A percentile compares a stretch with the other conserved stretches of the same genome.
Conservation (phyloP, 164 flowering plant species). For the Nymphaea colorata region DNA sequence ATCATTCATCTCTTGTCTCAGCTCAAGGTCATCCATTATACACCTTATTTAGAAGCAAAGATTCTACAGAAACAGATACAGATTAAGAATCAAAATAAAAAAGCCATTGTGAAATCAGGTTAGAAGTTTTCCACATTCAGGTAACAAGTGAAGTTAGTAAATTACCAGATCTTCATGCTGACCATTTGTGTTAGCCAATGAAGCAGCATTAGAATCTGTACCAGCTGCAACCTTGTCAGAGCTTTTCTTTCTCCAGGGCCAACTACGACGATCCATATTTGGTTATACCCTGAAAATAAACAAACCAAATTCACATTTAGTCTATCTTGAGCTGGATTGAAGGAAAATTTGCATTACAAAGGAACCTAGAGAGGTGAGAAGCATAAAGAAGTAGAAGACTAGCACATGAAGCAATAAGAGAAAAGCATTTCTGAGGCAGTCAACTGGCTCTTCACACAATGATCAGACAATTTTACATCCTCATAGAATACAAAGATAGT, state of each 20-base stretch:
- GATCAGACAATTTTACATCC: neutral
- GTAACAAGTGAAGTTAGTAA: neutral
- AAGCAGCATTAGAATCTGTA: slow-evolving; percentile 38
- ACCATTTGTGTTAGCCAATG: slow-evolving; percentile 26
- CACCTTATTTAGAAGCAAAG: no score
- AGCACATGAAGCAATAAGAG: neutral
- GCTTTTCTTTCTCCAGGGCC: slow-evolving; percentile 98
- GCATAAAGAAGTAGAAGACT: neutral
- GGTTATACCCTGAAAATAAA: slow-evolving; percentile 8
- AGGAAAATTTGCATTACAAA: no score
- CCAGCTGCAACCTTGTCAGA: slow-evolving; percentile 53
- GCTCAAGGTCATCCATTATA: no score
- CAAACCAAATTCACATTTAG: neutral
- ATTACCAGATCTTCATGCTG: slow-evolving; percentile 45
- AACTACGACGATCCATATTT: slow-evolving; percentile 74
- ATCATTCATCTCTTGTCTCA: no score
- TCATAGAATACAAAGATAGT: no score
- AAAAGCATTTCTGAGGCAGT: neutral
- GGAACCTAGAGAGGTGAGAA: no score
- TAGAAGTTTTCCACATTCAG: no score
- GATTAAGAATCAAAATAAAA: no score
- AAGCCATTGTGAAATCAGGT: no score
- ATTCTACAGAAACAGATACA: no score
- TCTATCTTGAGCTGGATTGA: no score
- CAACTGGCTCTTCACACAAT: neutral